A percentile compares a stretch with the other conserved stretches of the same genome.
phyloP scores from a whole-genome alignment of 2,329 filamentous ascomycete genomes.

The Colletotrichum lini region DNA sequence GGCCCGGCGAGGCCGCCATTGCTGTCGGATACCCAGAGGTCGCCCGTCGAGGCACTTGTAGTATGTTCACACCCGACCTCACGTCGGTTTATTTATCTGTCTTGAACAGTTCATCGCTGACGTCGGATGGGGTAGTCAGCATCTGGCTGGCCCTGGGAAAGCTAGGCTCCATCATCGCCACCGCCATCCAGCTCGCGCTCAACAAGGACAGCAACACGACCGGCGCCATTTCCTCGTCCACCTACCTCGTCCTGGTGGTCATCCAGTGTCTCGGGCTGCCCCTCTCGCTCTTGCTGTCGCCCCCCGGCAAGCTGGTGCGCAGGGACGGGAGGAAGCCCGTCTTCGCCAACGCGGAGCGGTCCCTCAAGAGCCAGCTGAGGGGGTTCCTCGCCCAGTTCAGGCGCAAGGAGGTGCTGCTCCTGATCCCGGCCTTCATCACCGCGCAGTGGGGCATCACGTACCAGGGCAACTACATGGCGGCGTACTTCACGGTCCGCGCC shows the following conservation, averaged over 20 bases:
- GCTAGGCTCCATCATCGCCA: constrained; percentile 66
- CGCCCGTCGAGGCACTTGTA: constrained; percentile 59
- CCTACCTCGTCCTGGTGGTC: constrained; percentile 56
- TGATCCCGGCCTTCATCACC: constrained; percentile 42
- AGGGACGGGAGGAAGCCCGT: constrained; percentile 50
- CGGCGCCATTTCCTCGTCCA: constrained; percentile 61
- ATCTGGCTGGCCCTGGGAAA: constrained; percentile 69
- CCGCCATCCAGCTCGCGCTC: constrained; percentile 64
- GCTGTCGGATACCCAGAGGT: constrained; percentile 51
- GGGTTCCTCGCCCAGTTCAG: constrained; percentile 32
- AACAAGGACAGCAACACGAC: constrained; percentile 59
- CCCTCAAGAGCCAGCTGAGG: constrained; percentile 40
- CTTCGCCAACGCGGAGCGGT: constrained; percentile 50
- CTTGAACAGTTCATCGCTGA: background rate
- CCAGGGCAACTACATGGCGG: constrained; percentile 43
- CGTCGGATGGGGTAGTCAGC: constrained; percentile 44
- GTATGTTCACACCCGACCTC: constrained; percentile 27
- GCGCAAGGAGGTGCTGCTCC: constrained; percentile 34
- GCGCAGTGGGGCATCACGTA: constrained; percentile 44
- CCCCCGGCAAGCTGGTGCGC: constrained; percentile 60
- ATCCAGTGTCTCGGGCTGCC: constrained; percentile 62
- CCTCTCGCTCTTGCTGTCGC: constrained; percentile 59
- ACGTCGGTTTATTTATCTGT: background rate
- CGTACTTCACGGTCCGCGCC: constrained; percentile 40
- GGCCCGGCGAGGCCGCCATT: constrained; percentile 55